These are phyloP conservation scores for Tulasnella sp. DNA, from an alignment of 768 basidiomycete genomes.

Conservation along the genomic window DNA sequence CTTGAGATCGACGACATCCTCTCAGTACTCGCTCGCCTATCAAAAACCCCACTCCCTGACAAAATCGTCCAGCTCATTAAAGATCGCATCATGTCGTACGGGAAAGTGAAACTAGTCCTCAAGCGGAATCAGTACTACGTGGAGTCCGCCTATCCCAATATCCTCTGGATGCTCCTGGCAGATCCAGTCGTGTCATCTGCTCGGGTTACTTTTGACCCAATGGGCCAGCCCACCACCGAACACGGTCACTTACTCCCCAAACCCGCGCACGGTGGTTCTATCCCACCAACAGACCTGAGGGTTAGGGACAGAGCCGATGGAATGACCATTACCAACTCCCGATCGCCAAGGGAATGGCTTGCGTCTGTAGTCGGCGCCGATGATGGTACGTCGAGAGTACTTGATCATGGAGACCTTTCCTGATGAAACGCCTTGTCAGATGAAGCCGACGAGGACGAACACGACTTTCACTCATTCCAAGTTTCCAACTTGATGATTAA, in stretches of 20 bases:
- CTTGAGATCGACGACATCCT: conserved; percentile 97
- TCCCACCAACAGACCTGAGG: conserved; percentile 49
- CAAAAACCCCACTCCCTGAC: conserved; percentile 90
- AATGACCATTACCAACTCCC: conserved; percentile 17
- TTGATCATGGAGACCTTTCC: not conserved
- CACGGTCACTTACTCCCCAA: conserved; percentile 31
- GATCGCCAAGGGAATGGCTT: conserved; percentile 46
- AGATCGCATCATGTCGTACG: conserved; percentile 89
- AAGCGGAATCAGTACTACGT: conserved; percentile 98
- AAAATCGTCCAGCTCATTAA: conserved; percentile 78
- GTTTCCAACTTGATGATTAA: conserved; percentile 92
- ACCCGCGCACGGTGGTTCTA: conserved; percentile 72
- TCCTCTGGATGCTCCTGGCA: conserved; percentile 77
- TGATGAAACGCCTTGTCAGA: conserved; percentile 52
- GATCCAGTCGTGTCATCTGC: conserved; percentile 79
- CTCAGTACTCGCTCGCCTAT: conserved; percentile 78
- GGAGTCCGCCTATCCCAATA: conserved; percentile 91
- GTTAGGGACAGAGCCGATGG: not conserved
- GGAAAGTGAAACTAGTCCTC: conserved; percentile 95
- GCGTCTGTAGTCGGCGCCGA: conserved; percentile 96
- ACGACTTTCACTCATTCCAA: conserved; percentile 93
- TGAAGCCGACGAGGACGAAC: conserved; percentile 95
- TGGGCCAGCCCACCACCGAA: conserved; percentile 58
- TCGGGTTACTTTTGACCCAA: conserved; percentile 52
- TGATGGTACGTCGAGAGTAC: conserved; percentile 36